Evolutionary conservation across 257 asterid species (phyloP).

Genomic region (Solanum etuberosum): DNA sequence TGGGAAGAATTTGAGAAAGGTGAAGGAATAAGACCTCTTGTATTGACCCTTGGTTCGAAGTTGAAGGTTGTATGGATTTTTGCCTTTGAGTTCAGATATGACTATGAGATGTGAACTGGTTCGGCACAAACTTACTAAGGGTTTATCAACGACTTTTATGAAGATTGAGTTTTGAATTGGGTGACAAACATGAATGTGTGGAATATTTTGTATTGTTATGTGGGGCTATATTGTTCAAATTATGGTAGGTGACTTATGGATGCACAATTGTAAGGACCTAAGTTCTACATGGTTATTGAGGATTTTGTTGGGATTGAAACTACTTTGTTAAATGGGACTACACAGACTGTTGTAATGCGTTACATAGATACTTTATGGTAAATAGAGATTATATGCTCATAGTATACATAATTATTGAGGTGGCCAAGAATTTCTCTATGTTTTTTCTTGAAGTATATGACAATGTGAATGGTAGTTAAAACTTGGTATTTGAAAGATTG

Average conservation of each 20-base stretch:
- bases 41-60: neutral
- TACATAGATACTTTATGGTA: neutral
- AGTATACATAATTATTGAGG: neutral
- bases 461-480: neutral
- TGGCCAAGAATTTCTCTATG: neutral
- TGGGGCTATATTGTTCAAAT: neutral
- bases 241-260: neutral
- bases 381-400: neutral
- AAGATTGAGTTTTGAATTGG: neutral
- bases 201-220: too few relatives aligned
- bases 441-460: neutral
- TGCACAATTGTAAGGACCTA: neutral
- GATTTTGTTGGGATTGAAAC: neutral
- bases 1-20: neutral
- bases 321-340: neutral
- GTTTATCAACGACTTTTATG: neutral
- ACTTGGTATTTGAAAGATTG: too few relatives aligned
- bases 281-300: neutral
- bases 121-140: neutral
- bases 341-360: neutral
- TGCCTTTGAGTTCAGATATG: neutral
- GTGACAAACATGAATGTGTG: neutral
- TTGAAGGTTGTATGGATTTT: neutral
- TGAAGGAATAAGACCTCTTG: neutral
- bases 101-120: neutral